Evolutionary conservation across 78 protist genomes (phyloP).

Genomic region (Bodo saltans): DNA sequence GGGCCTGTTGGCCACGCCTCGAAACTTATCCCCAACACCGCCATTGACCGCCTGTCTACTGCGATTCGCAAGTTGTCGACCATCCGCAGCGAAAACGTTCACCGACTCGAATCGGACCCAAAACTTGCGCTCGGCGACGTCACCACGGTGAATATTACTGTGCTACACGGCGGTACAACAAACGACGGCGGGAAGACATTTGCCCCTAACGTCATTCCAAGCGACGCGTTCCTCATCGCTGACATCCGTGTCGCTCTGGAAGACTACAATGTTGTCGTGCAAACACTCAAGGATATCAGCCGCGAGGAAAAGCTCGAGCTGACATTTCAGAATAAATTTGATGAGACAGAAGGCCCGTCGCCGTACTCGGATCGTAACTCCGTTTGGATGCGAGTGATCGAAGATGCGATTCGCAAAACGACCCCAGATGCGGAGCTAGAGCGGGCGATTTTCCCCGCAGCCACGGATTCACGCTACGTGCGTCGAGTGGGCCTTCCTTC

Average conservation of each 20-base stretch:
- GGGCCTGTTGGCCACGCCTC: slow-evolving; percentile 80
- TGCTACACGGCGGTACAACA: slow-evolving; percentile 50
- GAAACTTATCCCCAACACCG: slow-evolving; percentile 63
- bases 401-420: background rate
- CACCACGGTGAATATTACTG: slow-evolving; percentile 64
- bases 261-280: slow-evolving; percentile 37
- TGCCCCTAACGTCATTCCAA: slow-evolving; percentile 66
- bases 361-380: background rate
- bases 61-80: background rate
- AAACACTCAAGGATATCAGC: slow-evolving; percentile 16
- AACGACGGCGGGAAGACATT: slow-evolving; percentile 28
- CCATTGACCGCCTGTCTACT: slow-evolving; percentile 30
- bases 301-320: background rate
- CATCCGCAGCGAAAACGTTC: background rate
- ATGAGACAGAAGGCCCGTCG: background rate
- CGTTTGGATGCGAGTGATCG: background rate
- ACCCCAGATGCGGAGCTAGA: background rate
- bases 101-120: background rate
- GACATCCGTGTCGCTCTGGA: slow-evolving; percentile 59
- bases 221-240: slow-evolving; percentile 60
- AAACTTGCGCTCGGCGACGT: slow-evolving; percentile 66
- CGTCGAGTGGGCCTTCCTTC: slow-evolving; percentile 66
- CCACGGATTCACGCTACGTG: slow-evolving; percentile 76
- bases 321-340: background rate
- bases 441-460: slow-evolving; percentile 75